Evolutionary conservation across 108 stramenopile species (phyloP), one percentile per base, ranked within the genome.

Genomic region (Conticribra weissflogii): DNA sequence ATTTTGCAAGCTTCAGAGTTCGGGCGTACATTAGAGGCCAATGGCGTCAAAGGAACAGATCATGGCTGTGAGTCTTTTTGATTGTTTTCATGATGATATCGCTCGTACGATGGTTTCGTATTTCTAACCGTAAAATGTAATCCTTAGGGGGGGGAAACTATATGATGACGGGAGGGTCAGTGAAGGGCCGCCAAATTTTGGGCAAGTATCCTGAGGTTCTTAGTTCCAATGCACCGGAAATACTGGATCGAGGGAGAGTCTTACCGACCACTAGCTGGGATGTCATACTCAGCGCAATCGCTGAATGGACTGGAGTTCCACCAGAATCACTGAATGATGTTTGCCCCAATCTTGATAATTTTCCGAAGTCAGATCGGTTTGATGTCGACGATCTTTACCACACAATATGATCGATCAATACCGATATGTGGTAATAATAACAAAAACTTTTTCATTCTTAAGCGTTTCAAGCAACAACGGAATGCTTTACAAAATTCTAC

Each of bases 1-100:
- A 49, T 88, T 22, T 72, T 88, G 32, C 45, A 79, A 18, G 70
- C 83, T 4, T 86, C 85, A 16, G 91, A 92, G 34, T 92, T 89
- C 64, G 88, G 66, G 19, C 67, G 85, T 22, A 88, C 85, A 19
- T 66, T 86, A 18, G 69, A 72, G 14, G 58, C 71, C 18, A 86
- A 86, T 59, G 72, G 81, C 32, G 68, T 57, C 14, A 24, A 17
- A 18, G 84, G 84, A 29, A 70, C 70, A 31, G 84, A 85, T 55
- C 84, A 85, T 59, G 84, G 32, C 28, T 85, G 84, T 41, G 5
- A 12, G 12, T 9, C 8, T 41, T 9, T 9, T 41, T 41, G 36
- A 41, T 53, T n/a, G 45, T 52, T 53, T 22, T 14, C 41, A 25
- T 41, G 28, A 8, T 9, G 2, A 30, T 45, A 28, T n/a, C n/a